A percentile compares a stretch with the other conserved stretches of the same genome.
phyloP scores from a whole-genome alignment of 2,329 filamentous ascomycete species.

The Aspergillus tubingensis region DNA sequence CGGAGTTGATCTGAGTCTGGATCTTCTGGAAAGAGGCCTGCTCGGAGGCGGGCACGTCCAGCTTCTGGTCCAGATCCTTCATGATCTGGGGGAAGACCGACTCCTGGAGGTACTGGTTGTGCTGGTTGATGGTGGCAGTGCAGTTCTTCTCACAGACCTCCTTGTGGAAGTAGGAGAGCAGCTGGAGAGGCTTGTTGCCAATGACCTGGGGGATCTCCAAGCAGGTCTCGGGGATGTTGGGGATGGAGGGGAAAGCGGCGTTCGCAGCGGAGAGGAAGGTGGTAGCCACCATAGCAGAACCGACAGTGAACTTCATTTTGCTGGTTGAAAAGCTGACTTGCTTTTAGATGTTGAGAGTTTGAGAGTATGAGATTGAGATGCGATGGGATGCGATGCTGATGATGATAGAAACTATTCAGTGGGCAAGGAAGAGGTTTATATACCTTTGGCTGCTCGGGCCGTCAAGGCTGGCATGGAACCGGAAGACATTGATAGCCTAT shows the following conservation, averaged over 20 bases:
- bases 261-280: not conserved
- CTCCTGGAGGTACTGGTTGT: constrained; percentile 12
- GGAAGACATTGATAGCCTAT: not conserved
- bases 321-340: not conserved
- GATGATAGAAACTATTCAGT: not conserved
- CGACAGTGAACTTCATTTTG: constrained; percentile 4
- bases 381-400: not conserved
- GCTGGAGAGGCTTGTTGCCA: constrained; percentile 13
- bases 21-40: constrained; percentile 10
- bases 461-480: not conserved
- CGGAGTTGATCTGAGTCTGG: constrained; percentile 5
- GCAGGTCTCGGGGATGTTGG: constrained; percentile 11
- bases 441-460: not conserved
- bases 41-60: constrained; percentile 6
- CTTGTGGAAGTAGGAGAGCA: constrained; percentile 14
- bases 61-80: constrained; percentile 8
- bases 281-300: not conserved
- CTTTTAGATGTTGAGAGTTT: not conserved
- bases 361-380: not conserved
- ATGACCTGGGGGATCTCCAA: constrained; percentile 12
- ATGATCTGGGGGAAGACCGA: constrained; percentile 11
- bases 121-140: constrained; percentile 17
- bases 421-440: not conserved
- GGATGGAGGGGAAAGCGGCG: not conserved
- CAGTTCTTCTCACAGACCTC: constrained; percentile 15